phyloP scores from a whole-genome alignment of 345 rosid species.

The Brassica carinata region DNA sequence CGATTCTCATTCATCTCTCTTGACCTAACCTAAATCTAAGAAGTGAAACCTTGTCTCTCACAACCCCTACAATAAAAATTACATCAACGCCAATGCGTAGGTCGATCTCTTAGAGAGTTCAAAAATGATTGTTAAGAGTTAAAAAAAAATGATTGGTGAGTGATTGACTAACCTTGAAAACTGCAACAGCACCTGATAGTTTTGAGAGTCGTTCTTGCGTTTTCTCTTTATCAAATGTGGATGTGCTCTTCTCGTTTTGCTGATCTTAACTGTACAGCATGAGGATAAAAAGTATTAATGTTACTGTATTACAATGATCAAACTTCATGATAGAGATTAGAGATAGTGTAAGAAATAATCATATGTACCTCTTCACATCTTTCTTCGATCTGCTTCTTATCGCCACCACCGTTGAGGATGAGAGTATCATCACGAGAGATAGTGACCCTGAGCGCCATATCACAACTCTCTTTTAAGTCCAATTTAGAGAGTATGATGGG shows the following conservation, averaged over 20 bases:
- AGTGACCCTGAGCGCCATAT: slow-evolving; percentile 47
- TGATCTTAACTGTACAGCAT: slow-evolving; percentile 57
- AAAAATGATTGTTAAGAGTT: not conserved
- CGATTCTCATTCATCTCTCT: no score
- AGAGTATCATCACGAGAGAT: slow-evolving; percentile 79
- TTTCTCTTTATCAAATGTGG: slow-evolving; percentile 84
- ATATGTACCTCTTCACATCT: slow-evolving; percentile 82
- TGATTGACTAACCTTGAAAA: slow-evolving; percentile 65
- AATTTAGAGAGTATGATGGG: not conserved
- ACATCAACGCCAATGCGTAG: no score
- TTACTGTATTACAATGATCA: not conserved
- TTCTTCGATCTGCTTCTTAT: slow-evolving; percentile 84
- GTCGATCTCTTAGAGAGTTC: no score
- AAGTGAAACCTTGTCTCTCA: no score
- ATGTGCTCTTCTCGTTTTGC: slow-evolving; percentile 65
- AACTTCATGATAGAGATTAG: not conserved
- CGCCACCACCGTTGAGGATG: slow-evolving; percentile 84
- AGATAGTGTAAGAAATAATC: not conserved
- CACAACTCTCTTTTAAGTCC: not conserved
- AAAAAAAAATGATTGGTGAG: slow-evolving; percentile 12
- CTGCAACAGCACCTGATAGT: slow-evolving; percentile 91
- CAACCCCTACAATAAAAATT: no score
- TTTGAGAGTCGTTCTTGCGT: slow-evolving; percentile 86
- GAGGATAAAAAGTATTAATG: not conserved
- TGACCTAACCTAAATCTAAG: no score